These are phyloP conservation scores for Stylonectria norvegica DNA, from an alignment of 2,329 filamentous ascomycete genomes.

Conservation along the genomic window DNA sequence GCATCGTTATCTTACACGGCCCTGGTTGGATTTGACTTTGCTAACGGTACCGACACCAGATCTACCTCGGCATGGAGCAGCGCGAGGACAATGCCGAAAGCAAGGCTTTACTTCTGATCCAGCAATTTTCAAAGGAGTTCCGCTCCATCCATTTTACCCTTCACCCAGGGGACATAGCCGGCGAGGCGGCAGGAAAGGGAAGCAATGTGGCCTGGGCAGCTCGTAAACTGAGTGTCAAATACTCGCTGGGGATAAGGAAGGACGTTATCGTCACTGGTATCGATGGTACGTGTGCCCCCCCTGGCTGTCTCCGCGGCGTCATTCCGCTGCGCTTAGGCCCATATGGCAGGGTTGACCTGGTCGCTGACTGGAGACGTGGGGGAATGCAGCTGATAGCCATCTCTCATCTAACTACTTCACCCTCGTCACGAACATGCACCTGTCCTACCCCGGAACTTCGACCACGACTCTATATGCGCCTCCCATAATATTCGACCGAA, in stretches of 20 bases:
- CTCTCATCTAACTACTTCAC: constrained; percentile 66
- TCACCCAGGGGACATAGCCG: constrained; percentile 62
- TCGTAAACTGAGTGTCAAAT: constrained; percentile 60
- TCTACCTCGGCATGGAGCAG: constrained; percentile 71
- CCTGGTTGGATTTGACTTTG: background rate
- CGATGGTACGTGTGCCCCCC: constrained; percentile 55
- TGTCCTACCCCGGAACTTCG: constrained; percentile 56
- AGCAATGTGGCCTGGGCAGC: constrained; percentile 73
- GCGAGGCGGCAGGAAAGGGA: constrained; percentile 70
- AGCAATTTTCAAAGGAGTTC: constrained; percentile 62
- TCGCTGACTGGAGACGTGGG: constrained; percentile 8
- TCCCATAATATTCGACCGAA: constrained; percentile 72
- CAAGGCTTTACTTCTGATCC: constrained; percentile 61
- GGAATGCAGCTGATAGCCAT: constrained; percentile 62
- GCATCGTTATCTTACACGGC: too few species aligned
- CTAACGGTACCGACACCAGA: constrained; percentile 38
- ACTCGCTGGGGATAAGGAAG: constrained; percentile 49
- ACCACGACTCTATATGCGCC: constrained; percentile 63
- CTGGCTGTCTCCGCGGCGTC: too few species aligned
- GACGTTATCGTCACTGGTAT: constrained; percentile 69
- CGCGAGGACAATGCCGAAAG: constrained; percentile 58
- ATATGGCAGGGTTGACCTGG: too few species aligned
- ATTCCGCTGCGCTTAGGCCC: background rate
- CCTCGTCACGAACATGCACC: constrained; percentile 61
- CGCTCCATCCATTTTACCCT: constrained; percentile 64